Conservation (phyloP, 768 basidiomycete genomes). For the Termitomyces sp. region DNA sequence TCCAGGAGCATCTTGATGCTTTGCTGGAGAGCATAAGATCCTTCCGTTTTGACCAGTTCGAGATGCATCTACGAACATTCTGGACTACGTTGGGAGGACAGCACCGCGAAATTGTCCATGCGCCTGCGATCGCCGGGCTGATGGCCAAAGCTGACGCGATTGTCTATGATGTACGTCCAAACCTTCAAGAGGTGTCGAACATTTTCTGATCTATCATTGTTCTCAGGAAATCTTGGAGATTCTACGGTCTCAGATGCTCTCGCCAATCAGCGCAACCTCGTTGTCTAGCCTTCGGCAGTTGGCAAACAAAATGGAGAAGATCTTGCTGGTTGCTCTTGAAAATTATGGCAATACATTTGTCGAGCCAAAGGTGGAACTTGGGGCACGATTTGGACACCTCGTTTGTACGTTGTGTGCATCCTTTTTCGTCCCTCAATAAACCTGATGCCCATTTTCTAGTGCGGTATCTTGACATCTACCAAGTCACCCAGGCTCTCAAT, state of each 20-base stretch:
- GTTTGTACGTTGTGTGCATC: constrained; percentile 55
- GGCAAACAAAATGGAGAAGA: constrained; percentile 90
- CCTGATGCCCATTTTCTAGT: constrained; percentile 38
- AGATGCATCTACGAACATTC: constrained; percentile 80
- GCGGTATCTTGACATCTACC: constrained; percentile 88
- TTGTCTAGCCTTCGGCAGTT: constrained; percentile 71
- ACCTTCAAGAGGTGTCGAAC: background rate
- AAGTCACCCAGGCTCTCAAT: constrained; percentile 83
- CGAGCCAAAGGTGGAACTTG: constrained; percentile 86
- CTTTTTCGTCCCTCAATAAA: background rate
- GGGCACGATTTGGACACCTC: constrained; percentile 86
- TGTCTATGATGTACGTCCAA: constrained; percentile 77
- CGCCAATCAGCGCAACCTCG: constrained; percentile 62
- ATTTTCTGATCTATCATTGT: constrained; percentile 6
- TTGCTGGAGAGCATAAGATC: constrained; percentile 72
- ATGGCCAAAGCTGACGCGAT: constrained; percentile 90
- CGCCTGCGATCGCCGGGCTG: constrained; percentile 80
- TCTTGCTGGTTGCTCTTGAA: constrained; percentile 74
- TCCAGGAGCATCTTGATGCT: constrained; percentile 85
- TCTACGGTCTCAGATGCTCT: constrained; percentile 79
- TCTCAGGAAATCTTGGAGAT: constrained; percentile 81
- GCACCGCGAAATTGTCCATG: constrained; percentile 86
- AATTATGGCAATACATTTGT: constrained; percentile 86
- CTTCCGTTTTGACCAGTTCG: constrained; percentile 86
- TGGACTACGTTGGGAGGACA: constrained; percentile 71